Evolutionary conservation across 2,329 filamentous ascomycete species (phyloP), one percentile per base, ranked within the genome.

Genomic region (Aspergillus pseudotamarii): DNA sequence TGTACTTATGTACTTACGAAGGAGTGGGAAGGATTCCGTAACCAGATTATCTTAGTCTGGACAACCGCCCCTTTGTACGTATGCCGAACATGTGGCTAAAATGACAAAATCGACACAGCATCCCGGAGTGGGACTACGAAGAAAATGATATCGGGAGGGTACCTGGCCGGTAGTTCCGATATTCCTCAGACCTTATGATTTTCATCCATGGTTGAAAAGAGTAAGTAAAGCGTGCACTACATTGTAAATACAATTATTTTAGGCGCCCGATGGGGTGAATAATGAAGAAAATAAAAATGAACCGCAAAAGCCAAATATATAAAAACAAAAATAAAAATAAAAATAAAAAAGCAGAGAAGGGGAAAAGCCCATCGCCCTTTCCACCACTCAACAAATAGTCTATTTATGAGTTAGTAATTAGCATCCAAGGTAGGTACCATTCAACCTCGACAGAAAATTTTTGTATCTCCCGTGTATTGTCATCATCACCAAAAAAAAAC

Each of bases 151-250:
- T 50, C 46, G 46, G 46, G 26, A 50, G 23, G 46, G 46, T 26
- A 50, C n/a, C 28, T 51, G 48, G 26, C 48, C 48, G 48, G 23
- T 51, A 51, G 28, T 51, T 51, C 48, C 48, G 48, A 32, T 51
- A 51, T 51, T 51, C 48, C 48, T 32, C 28, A 21, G 28, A 21
- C 26, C 48, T 51, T 34, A 32, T 14, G 28, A 34, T 32, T 51
- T 30, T n/a, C 48, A 51, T 34, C 28, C 48, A 21, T 51, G 26
- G 28, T 51, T 55, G 32, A 38, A 55, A 38, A 55, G 32, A 55
- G 51, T 6, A 55, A 38, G 34, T 55, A 14, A 38, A 55, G 51
- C 51, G 51, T 55, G 32, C 30, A 36, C 51, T 34, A 54, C 30
- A 36, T 21, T n/a, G 30, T 23, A 16, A n/a, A 34, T 54, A 36